Evolutionary conservation across 2,329 filamentous ascomycete genomes (phyloP).

Genomic region (Kalaharituber pfeilii): DNA sequence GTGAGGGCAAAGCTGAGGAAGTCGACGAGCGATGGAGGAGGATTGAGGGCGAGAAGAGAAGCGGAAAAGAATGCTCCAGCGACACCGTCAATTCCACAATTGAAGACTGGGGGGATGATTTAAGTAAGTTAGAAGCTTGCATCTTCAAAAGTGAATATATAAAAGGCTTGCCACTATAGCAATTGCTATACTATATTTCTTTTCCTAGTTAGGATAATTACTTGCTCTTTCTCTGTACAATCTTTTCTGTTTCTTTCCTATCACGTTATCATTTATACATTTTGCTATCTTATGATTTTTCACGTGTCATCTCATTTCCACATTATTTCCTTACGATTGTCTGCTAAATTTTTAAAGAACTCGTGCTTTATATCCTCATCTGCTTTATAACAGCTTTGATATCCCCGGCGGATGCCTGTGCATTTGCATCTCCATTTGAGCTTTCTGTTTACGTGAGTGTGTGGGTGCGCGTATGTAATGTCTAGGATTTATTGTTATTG

Average conservation of each 20-base stretch:
- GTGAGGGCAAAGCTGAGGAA: conserved; percentile 13
- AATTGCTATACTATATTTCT: no score
- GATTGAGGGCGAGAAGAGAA: conserved; percentile 10
- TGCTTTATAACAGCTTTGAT: no score
- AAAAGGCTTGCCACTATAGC: no score
- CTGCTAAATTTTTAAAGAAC: conserved; percentile 5
- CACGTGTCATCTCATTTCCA: no score
- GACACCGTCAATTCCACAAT: conserved; percentile 8
- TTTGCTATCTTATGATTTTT: conserved; percentile 9
- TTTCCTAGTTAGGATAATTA: no score
- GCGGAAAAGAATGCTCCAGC: conserved; percentile 11
- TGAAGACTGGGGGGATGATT: conserved; percentile 9
- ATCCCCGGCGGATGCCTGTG: no score
- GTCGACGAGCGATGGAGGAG: conserved; percentile 18
- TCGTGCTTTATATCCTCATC: conserved; percentile 3
- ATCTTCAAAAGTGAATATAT: conserved; percentile 13
- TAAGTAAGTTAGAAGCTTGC: neutral
- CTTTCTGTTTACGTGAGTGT: conserved; percentile 1
- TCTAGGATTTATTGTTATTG: conserved; percentile 3
- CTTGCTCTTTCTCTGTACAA: neutral
- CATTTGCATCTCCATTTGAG: conserved; percentile 6
- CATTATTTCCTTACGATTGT: neutral
- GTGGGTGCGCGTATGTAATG: conserved; percentile 9
- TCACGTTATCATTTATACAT: conserved; percentile 3
- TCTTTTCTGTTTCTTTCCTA: conserved; percentile 9